Conservation (phyloP, 305 asterid genomes). For the Fraxinus latifolia region DNA sequence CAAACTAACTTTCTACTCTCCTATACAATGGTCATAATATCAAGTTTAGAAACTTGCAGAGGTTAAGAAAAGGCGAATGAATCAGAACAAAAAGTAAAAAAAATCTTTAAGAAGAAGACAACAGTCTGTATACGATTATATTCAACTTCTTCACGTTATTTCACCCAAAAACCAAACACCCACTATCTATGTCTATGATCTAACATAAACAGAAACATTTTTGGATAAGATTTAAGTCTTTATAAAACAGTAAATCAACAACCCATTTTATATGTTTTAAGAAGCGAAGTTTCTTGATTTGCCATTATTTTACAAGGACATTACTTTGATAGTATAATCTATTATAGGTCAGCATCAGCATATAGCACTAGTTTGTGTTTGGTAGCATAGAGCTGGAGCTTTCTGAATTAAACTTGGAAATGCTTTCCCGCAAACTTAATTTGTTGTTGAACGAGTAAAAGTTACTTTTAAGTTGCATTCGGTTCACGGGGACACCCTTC, state of each 20-base stretch:
- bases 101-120: slow-evolving; percentile 45
- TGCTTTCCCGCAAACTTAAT: too few relatives aligned
- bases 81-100: slow-evolving; percentile 46
- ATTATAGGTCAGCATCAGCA: neutral
- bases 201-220: slow-evolving; percentile 32
- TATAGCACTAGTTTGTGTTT: too few relatives aligned
- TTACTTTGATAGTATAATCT: neutral
- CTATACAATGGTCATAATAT: neutral
- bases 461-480: too few relatives aligned
- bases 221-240: neutral
- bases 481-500: neutral
- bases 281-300: neutral
- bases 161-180: slow-evolving; percentile 54
- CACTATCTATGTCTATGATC: slow-evolving; percentile 60
- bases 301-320: neutral
- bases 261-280: slow-evolving; percentile 42
- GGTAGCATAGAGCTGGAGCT: too few relatives aligned
- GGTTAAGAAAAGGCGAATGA: slow-evolving; percentile 42
- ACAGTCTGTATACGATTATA: slow-evolving; percentile 34
- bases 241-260: slow-evolving; percentile 19
- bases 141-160: slow-evolving; percentile 43
- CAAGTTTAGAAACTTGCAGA: slow-evolving; percentile 28
- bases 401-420: too few relatives aligned
- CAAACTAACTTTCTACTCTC: too few relatives aligned
- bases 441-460: too few relatives aligned